Conservation (phyloP, 2,329 filamentous ascomycete genomes). For the Diatrype stigma region DNA sequence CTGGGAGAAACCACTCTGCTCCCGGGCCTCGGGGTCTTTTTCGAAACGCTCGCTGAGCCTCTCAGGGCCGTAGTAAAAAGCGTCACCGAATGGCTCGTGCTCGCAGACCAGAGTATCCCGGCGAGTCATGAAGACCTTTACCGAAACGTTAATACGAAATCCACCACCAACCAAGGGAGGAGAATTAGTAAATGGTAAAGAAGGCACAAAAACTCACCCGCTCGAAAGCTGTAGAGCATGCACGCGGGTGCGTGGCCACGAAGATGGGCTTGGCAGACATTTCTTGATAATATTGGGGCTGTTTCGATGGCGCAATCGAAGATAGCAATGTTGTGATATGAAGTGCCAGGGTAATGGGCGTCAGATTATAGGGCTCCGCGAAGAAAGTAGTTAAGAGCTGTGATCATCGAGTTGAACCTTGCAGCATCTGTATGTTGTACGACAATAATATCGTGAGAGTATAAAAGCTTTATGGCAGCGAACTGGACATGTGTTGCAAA, state of each 20-base stretch:
- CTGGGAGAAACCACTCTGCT: slow-evolving; percentile 61
- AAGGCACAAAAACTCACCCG: slow-evolving; percentile 53
- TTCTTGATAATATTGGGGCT: slow-evolving; percentile 20
- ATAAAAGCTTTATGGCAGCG: neutral
- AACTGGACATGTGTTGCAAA: neutral
- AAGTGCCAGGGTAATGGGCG: neutral
- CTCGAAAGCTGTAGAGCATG: slow-evolving; percentile 96
- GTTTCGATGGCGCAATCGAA: slow-evolving; percentile 22
- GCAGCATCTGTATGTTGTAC: slow-evolving; percentile 15
- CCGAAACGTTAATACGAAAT: slow-evolving; percentile 12
- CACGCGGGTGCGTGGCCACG: slow-evolving; percentile 87
- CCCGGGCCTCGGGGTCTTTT: slow-evolving; percentile 53
- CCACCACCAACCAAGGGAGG: too few relatives aligned
- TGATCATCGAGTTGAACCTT: slow-evolving; percentile 15
- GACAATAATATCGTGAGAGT: neutral
- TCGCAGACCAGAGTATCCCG: slow-evolving; percentile 75
- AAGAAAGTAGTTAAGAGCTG: slow-evolving; percentile 24
- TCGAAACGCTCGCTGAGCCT: slow-evolving; percentile 76
- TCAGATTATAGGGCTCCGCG: slow-evolving; percentile 24
- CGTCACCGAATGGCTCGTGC: slow-evolving; percentile 95
- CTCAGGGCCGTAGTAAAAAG: slow-evolving; percentile 94
- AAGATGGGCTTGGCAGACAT: slow-evolving; percentile 85
- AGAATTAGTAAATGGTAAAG: slow-evolving; percentile 4
- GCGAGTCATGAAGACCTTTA: slow-evolving; percentile 92
- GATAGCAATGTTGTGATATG: slow-evolving; percentile 11